phyloP scores from a whole-genome alignment of 2,329 filamentous ascomycete species.

The Zalaria sp. region DNA sequence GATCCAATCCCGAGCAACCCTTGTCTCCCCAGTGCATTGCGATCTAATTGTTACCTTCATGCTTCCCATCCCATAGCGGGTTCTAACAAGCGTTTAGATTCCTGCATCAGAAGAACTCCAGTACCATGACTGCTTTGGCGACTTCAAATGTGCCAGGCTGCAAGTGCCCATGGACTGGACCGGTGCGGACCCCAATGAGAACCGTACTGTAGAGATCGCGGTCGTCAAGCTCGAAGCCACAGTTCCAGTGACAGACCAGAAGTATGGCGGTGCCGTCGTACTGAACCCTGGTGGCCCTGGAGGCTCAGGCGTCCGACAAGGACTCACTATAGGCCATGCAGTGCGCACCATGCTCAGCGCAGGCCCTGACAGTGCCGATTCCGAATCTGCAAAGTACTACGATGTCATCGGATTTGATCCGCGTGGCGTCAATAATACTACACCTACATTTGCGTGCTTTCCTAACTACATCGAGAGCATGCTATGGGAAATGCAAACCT shows the following conservation, averaged over 20 bases:
- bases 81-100: background rate
- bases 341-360: conserved; percentile 25
- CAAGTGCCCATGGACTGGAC: conserved; percentile 33
- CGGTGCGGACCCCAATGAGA: conserved; percentile 13
- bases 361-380: conserved; percentile 2
- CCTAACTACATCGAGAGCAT: conserved; percentile 11
- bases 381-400: conserved; percentile 12
- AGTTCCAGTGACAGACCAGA: conserved; percentile 23
- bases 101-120: conserved; percentile 2
- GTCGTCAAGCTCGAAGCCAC: conserved; percentile 30
- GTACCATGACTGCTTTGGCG: conserved; percentile 24
- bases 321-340: conserved; percentile 17
- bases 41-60: too few species aligned
- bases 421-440: conserved; percentile 24
- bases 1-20: too few species aligned
- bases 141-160: conserved; percentile 33
- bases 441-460: conserved; percentile 19
- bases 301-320: conserved; percentile 24
- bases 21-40: too few species aligned
- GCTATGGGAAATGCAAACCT: conserved; percentile 18
- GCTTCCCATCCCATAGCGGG: too few species aligned
- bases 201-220: conserved; percentile 25
- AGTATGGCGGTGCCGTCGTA: conserved; percentile 32
- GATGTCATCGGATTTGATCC: conserved; percentile 29
- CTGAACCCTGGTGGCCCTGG: conserved; percentile 33